Evolutionary conservation across 2,329 filamentous ascomycete genomes (phyloP), one percentile per base, ranked within the genome.

Genomic region (Monilinia aucupariae): DNA sequence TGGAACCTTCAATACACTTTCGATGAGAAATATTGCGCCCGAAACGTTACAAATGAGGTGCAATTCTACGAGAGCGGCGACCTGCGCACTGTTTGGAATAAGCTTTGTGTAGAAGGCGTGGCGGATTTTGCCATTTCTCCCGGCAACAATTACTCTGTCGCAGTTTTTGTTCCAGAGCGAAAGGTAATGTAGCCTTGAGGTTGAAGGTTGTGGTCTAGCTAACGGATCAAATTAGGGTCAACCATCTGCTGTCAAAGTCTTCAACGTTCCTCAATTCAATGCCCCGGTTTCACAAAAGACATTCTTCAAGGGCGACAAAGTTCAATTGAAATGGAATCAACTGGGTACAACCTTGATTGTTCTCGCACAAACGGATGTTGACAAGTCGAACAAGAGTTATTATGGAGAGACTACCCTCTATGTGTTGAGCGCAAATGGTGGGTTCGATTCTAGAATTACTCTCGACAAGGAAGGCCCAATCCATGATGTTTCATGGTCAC

Each of bases 261-360:
- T 89, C 80, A 91, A 93, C 69, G 90, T 97, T 43, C 93, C 94
- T 49, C 83, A 94, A 71, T 97, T 97, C 78, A 83, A 78, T 67
- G 80, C 80, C 60, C 87, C 92, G 5, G 87, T 96, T 56, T 97
- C 93, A 47, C 93, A 97, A 76, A 99, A 99, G 86, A 97, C 89
- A 1, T 99, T 99, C 75, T 99, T 92, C 85, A 99, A 99, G 81
- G 92, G 92, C 67, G 94, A 99, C 81, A 97, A 97, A 81, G 93
- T 99, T 54, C 92, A 97, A 78, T 81, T 99, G 74, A 97, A 97
- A 80, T 99, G 94, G 94, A 99, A 99, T 78, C 85, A 88, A 69
- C 82, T 91, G 66, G 94, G 94, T 60, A 96, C 92, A 45, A 93
- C 88, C 75, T 78, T 97, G 74, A 89, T 99, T 73, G 93, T 97